phyloP scores from a whole-genome alignment of 2,329 filamentous ascomycete genomes.

The Helotiales sp. region DNA sequence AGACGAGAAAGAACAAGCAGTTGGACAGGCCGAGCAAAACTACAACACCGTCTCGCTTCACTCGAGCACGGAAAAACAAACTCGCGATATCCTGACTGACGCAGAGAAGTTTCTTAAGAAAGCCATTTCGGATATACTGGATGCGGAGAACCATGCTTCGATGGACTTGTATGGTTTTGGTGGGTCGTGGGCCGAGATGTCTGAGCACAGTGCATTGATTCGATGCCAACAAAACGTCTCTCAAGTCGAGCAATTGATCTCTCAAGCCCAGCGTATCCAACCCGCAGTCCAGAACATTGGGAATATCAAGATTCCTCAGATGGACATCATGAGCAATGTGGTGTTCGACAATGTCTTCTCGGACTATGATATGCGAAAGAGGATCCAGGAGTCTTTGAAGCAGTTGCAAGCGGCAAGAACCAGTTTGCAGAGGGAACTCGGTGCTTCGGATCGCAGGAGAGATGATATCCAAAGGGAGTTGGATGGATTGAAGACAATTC shows the following conservation, averaged over 20 bases:
- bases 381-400: constrained; percentile 51
- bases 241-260: constrained; percentile 48
- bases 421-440: constrained; percentile 43
- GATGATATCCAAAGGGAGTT: constrained; percentile 40
- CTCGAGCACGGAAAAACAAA: constrained; percentile 50
- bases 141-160: constrained; percentile 49
- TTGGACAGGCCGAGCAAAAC: constrained; percentile 43
- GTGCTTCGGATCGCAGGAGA: constrained; percentile 43
- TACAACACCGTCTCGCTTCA: constrained; percentile 47
- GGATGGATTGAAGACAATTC: constrained; percentile 39
- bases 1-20: constrained; percentile 51
- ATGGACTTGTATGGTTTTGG: constrained; percentile 56
- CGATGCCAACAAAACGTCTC: constrained; percentile 51
- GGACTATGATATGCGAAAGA: constrained; percentile 56
- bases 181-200: constrained; percentile 54
- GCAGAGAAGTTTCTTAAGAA: constrained; percentile 46
- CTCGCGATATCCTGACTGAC: constrained; percentile 47
- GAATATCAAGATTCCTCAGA: constrained; percentile 50
- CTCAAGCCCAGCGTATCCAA: constrained; percentile 49
- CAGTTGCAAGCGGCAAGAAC: constrained; percentile 45
- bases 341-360: constrained; percentile 61
- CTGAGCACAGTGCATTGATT: constrained; percentile 57
- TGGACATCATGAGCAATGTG: constrained; percentile 54
- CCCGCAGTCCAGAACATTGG: constrained; percentile 47
- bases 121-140: constrained; percentile 48